Evolutionary conservation across 441 rosid genomes (phyloP).

Genomic region (Flueggea neowawraea): DNA sequence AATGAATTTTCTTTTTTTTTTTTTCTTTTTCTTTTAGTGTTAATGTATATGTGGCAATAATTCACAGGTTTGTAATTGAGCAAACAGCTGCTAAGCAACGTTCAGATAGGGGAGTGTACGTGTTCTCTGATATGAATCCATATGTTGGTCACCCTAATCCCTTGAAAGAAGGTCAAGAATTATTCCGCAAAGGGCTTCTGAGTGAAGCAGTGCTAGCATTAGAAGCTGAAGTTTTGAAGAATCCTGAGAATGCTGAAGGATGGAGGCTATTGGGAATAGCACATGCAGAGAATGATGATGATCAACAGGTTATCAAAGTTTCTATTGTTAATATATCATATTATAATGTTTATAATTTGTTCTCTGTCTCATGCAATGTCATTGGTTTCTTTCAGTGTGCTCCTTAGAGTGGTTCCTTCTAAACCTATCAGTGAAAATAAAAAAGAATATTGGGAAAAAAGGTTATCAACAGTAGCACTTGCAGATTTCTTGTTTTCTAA

Average conservation of each 20-base stretch:
- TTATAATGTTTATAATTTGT: no score
- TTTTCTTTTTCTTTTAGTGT: not conserved
- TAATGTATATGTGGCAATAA: slow-evolving; percentile 3
- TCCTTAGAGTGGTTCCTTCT: no score
- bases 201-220: slow-evolving; percentile 99
- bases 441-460: no score
- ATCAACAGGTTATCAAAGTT: slow-evolving; percentile 75
- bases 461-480: no score
- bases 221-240: slow-evolving; percentile 99
- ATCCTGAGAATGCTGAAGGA: slow-evolving; percentile 96
- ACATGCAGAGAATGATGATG: slow-evolving; percentile 99
- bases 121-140: slow-evolving; percentile 99
- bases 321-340: not conserved
- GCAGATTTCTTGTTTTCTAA: no score
- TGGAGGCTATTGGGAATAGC: slow-evolving; percentile 99
- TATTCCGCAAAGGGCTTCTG: slow-evolving; percentile 96
- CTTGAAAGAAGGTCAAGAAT: slow-evolving; percentile 90
- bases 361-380: no score
- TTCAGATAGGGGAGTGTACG: slow-evolving; percentile 81
- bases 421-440: no score
- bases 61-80: slow-evolving; percentile 65
- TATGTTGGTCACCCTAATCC: slow-evolving; percentile 98
- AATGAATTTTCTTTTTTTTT: not conserved
- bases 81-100: slow-evolving; percentile 62
- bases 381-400: no score